phyloP scores from a whole-genome alignment of 2,329 filamentous ascomycete genomes.

The Fusarium sp. region DNA sequence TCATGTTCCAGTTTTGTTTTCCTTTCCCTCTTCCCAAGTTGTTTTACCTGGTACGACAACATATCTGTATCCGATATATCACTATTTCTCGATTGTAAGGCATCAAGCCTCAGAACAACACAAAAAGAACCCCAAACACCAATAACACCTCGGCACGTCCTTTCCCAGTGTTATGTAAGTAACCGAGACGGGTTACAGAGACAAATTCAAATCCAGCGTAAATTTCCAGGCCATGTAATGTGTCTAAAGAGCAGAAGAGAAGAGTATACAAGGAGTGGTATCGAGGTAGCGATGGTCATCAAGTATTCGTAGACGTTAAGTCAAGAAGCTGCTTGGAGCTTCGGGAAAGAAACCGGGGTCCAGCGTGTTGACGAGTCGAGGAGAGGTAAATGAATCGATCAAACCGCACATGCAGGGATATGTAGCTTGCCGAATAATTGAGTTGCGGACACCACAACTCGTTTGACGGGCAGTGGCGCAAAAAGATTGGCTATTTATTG shows the following conservation, averaged over 20 bases:
- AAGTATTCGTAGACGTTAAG: slow-evolving; percentile 35
- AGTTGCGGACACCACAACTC: neutral
- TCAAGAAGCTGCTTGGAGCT: slow-evolving; percentile 17
- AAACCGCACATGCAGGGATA: neutral
- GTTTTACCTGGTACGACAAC: slow-evolving; percentile 8
- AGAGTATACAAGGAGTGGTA: slow-evolving; percentile 43
- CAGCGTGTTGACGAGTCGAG: slow-evolving; percentile 6
- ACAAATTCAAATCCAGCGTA: slow-evolving; percentile 38
- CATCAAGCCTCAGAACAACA: slow-evolving; percentile 24
- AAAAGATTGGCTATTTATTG: slow-evolving; percentile 50
- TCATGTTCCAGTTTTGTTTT: slow-evolving; percentile 14
- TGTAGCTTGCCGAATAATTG: neutral
- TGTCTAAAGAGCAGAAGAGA: slow-evolving; percentile 35
- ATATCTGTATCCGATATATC: slow-evolving; percentile 13
- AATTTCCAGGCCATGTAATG: slow-evolving; percentile 44
- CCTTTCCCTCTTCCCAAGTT: slow-evolving; percentile 16
- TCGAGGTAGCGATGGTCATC: slow-evolving; percentile 37
- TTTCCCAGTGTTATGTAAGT: slow-evolving; percentile 17
- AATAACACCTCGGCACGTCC: slow-evolving; percentile 36
- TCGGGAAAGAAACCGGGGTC: slow-evolving; percentile 12
- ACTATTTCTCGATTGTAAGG: slow-evolving; percentile 9
- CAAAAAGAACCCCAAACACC: slow-evolving; percentile 41
- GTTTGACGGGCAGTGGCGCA: neutral
- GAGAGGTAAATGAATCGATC: neutral
- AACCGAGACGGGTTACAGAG: slow-evolving; percentile 31